Base-by-base conservation (phyloP, 2,329 filamentous ascomycete genomes). In the Aspergillus candidus region DNA sequence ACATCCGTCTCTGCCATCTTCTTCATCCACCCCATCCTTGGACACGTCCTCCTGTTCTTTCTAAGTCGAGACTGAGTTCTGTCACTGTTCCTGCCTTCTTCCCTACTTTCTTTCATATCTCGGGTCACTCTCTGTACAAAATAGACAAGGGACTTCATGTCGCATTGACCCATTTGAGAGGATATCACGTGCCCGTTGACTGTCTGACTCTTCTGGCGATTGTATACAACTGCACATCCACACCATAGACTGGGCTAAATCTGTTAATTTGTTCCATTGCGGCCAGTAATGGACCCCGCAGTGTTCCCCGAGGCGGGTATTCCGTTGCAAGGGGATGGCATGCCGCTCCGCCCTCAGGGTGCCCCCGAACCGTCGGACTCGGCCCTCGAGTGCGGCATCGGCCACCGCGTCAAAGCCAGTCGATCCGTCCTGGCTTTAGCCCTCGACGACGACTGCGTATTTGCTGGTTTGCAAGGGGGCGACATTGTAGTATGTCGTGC, bases 381-480 rank as follows among this genome's bases (percentile, higher is more conserved):
- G 5, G 51, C 50, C 11, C 54, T 57, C 31, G 61, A 66, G 45
- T 68, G 64, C 50, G 65, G 63, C 14, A 64, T 71, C 43, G 67
- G 67, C 33, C 68, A 71, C 46, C 67, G 68, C 29, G 63, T 71
- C 27, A 58, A 68, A 37, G 64, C 67, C 32, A 65, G 63, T 47
- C 58, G 67, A 35, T 71, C 68, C 13, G 70, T 73, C 5, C 80
- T 98, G 40, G 82, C 88, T 7, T 77, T 98, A 44, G 87, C 83
- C 4, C 80, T 95, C 17, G 89, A 88, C 45, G 77, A 87, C 40
- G 77, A 85, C 38, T 84, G 83, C 61, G 85, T 98, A 42, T 98
- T 88, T 66, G 90, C 91, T 13, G 93, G 93, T 33, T 90, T 93
- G 1, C 89, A 96, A 63, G 86, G 88, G 51, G 93, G 93, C 49